Evolutionary conservation across 2,329 filamentous ascomycete genomes (phyloP).

Genomic region (Curvularia sp.): DNA sequence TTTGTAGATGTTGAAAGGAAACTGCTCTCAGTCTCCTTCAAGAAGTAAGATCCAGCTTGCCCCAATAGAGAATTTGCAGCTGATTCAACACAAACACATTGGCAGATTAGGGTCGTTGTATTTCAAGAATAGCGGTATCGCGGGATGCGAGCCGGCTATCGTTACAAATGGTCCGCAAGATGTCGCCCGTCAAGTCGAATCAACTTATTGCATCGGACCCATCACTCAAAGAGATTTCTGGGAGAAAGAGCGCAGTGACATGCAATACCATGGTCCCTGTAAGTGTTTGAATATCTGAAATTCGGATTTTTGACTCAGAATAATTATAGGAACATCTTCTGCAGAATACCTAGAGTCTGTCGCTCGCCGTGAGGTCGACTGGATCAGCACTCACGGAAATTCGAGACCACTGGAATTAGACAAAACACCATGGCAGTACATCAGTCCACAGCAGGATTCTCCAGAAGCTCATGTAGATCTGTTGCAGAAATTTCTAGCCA

Average conservation of each 20-base stretch:
- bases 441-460: constrained; percentile 37
- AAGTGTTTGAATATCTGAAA: constrained; percentile 15
- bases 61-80: constrained; percentile 29
- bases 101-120: constrained; percentile 33
- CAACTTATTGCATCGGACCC: constrained; percentile 34
- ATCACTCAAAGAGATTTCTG: constrained; percentile 35
- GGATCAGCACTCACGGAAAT: constrained; percentile 36
- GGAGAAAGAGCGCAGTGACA: constrained; percentile 32
- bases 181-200: constrained; percentile 21
- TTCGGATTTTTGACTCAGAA: constrained; percentile 12
- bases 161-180: constrained; percentile 29
- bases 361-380: constrained; percentile 44
- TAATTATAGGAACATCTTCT: constrained; percentile 32
- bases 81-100: constrained; percentile 24
- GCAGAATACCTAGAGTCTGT: constrained; percentile 38
- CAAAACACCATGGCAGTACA: constrained; percentile 45
- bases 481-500: constrained; percentile 30
- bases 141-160: constrained; percentile 43
- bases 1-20: constrained; percentile 42
- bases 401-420: constrained; percentile 34
- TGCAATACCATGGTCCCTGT: constrained; percentile 37
- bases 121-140: constrained; percentile 29
- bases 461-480: constrained; percentile 29
- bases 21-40: constrained; percentile 42
- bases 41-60: constrained; percentile 26